Evolutionary conservation across 2,329 filamentous ascomycete genomes (phyloP).

Genomic region (Neonectria sp.): DNA sequence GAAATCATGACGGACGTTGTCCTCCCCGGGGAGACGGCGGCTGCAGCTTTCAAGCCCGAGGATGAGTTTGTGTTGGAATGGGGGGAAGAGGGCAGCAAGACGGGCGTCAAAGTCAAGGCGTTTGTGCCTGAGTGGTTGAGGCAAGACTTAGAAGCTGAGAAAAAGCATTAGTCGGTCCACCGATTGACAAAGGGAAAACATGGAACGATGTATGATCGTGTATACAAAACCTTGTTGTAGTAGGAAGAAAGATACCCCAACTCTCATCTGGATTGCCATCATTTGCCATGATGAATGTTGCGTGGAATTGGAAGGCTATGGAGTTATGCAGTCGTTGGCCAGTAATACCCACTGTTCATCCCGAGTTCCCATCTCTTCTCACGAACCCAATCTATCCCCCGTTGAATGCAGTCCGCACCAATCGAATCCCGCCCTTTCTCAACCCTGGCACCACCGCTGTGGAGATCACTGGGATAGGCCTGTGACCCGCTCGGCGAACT

Average conservation of each 20-base stretch:
- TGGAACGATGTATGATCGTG: constrained; percentile 30
- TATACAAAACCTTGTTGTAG: constrained; percentile 21
- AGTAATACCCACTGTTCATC: background rate
- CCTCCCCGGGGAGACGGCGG: constrained; percentile 77
- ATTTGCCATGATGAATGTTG: background rate
- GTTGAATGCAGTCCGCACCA: background rate
- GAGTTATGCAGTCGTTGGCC: background rate
- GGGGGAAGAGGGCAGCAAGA: constrained; percentile 59
- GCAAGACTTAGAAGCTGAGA: constrained; percentile 53
- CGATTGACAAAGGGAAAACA: background rate
- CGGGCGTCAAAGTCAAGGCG: constrained; percentile 75
- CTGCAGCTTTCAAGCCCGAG: constrained; percentile 72
- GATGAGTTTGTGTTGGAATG: constrained; percentile 75
- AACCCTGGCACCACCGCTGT: background rate
- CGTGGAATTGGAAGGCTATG: background rate
- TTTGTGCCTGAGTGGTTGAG: constrained; percentile 87
- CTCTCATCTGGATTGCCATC: constrained; percentile 10
- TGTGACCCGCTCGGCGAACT: constrained; percentile 1
- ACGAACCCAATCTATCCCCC: background rate
- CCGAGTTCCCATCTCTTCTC: background rate
- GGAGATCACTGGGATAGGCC: background rate
- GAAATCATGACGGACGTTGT: constrained; percentile 90
- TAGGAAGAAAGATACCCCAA: constrained; percentile 33
- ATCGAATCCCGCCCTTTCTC: background rate
- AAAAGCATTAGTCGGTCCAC: constrained; percentile 35